Evolutionary conservation across 768 basidiomycete genomes (phyloP).

Genomic region (Lentinula aciculospora): DNA sequence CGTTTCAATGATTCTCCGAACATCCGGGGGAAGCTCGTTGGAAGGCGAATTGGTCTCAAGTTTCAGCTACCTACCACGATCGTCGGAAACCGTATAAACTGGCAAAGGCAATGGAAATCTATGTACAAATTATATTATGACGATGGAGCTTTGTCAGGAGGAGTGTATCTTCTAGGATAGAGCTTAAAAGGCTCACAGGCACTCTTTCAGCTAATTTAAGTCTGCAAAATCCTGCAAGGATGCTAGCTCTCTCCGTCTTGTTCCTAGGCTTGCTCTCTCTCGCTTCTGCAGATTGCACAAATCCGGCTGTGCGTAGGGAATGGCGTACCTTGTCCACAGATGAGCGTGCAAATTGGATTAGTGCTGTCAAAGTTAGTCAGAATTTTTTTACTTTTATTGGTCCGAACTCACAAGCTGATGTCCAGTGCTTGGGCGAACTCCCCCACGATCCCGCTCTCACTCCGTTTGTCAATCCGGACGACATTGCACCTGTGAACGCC

Average conservation of each 20-base stretch:
- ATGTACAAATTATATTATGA: not conserved
- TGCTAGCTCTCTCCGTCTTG: conserved; percentile 90
- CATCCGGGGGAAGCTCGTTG: too few relatives aligned
- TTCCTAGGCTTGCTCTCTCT: conserved; percentile 50
- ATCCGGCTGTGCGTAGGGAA: conserved; percentile 15
- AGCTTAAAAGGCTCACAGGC: too few relatives aligned
- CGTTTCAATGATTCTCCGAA: too few relatives aligned
- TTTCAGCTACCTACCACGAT: not conserved
- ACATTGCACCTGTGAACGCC: conserved; percentile 14
- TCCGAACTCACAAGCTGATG: not conserved
- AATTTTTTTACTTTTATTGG: not conserved
- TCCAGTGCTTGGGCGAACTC: conserved; percentile 14
- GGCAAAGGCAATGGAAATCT: not conserved
- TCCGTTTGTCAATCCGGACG: conserved; percentile 7
- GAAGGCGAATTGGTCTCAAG: not conserved
- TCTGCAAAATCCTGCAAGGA: not conserved
- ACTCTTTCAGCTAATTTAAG: not conserved
- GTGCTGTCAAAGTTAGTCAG: conserved; percentile 10
- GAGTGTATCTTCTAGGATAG: too few relatives aligned
- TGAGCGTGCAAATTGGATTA: conserved; percentile 14
- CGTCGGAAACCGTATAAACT: not conserved
- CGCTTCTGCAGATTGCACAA: conserved; percentile 6
- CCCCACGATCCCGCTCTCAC: conserved; percentile 8
- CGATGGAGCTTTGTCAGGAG: too few relatives aligned
- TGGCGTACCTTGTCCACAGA: conserved; percentile 13